These are phyloP conservation scores for Penicillium antarcticum DNA, from an alignment of 495 filamentous ascomycete species.

Conservation along the genomic window DNA sequence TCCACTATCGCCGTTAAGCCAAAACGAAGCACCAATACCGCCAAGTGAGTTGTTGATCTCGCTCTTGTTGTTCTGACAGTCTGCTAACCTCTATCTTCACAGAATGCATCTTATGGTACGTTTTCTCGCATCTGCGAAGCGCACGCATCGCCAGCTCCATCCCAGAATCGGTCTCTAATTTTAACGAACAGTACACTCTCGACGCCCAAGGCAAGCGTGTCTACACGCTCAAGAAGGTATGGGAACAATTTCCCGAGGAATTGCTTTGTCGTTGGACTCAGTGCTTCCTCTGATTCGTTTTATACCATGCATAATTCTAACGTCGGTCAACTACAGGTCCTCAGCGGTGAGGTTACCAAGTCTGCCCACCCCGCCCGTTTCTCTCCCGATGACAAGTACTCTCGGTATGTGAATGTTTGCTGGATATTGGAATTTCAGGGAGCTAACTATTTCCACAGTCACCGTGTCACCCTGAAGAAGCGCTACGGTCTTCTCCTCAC, in stretches of 20 bases:
- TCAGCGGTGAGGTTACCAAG: constrained; percentile 79
- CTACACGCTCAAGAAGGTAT: constrained; percentile 65
- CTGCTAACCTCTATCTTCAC: constrained; percentile 15
- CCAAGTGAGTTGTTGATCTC: constrained; percentile 28
- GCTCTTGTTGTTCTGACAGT: background rate
- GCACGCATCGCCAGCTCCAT: background rate
- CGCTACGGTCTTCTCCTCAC: constrained; percentile 83
- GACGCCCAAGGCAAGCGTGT: constrained; percentile 73
- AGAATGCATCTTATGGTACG: constrained; percentile 57
- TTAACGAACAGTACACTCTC: constrained; percentile 61
- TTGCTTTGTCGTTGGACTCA: background rate
- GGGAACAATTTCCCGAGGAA: background rate
- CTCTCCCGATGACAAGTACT: constrained; percentile 97
- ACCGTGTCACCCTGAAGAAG: constrained; percentile 90
- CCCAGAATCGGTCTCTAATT: constrained; percentile 10
- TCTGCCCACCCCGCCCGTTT: constrained; percentile 95
- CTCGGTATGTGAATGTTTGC: constrained; percentile 50
- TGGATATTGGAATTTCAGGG: background rate
- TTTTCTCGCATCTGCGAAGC: constrained; percentile 5
- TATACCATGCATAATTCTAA: constrained; percentile 27
- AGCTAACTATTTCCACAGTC: constrained; percentile 43
- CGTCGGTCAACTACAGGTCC: constrained; percentile 14
- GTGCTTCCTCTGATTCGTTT: background rate
- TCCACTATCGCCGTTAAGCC: constrained; percentile 15
- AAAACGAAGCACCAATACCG: constrained; percentile 12